Evolutionary conservation across 345 rosid genomes (phyloP).

Genomic region (Geranium brycei): DNA sequence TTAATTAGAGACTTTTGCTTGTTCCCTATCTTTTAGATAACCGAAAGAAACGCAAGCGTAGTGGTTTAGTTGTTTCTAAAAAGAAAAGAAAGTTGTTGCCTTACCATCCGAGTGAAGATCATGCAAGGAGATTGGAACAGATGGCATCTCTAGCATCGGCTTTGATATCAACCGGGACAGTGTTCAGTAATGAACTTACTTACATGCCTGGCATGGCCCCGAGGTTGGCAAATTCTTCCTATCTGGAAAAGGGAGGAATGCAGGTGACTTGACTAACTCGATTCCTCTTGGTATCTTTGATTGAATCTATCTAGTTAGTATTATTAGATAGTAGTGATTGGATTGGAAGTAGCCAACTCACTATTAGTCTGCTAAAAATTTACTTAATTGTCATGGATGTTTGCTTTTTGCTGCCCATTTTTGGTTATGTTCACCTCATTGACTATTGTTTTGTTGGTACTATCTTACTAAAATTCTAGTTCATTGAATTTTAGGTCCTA

Average conservation of each 20-base stretch:
- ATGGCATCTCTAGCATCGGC: slow-evolving; percentile 94
- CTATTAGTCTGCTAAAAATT: no score
- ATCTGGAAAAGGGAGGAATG: slow-evolving; percentile 75
- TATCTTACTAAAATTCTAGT: background rate
- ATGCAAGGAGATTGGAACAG: slow-evolving; percentile 48
- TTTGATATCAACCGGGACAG: slow-evolving; percentile 45
- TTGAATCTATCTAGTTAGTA: background rate
- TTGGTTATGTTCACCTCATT: background rate
- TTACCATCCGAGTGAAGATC: slow-evolving; percentile 55
- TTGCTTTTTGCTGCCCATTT: no score
- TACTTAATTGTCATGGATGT: background rate
- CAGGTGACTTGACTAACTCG: slow-evolving; percentile 38
- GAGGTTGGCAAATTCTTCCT: slow-evolving; percentile 51
- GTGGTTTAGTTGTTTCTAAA: slow-evolving; percentile 52
- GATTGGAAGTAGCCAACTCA: no score
- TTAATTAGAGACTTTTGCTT: background rate
- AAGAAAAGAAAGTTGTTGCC: slow-evolving; percentile 64
- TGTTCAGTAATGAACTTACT: slow-evolving; percentile 53
- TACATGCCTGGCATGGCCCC: slow-evolving; percentile 59
- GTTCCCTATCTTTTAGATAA: slow-evolving; percentile 17
- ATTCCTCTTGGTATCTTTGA: background rate
- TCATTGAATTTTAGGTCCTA: slow-evolving; percentile 35
- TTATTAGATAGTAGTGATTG: no score
- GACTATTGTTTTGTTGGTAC: background rate
- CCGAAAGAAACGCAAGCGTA: slow-evolving; percentile 44